Evolutionary conservation across 1,284 basidiomycete species (phyloP).

Genomic region (Cryptococcus depauperatus): DNA sequence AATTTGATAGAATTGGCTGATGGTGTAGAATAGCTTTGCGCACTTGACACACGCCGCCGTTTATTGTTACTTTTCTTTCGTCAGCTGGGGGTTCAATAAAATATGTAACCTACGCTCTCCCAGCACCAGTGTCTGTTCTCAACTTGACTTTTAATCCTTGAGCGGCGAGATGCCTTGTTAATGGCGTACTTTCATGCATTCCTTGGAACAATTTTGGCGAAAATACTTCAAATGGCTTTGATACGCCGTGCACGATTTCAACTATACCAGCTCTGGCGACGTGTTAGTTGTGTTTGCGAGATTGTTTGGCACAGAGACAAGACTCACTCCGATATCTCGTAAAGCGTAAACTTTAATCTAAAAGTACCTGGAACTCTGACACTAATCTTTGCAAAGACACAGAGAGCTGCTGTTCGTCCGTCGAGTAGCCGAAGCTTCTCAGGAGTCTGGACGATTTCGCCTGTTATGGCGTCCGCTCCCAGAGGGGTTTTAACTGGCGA

Average conservation of each 20-base stretch:
- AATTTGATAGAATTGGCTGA: too few relatives aligned
- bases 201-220: constrained; percentile 47
- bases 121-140: constrained; percentile 36
- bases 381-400: constrained; percentile 45
- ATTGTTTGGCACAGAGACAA: background rate
- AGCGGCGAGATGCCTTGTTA: constrained; percentile 44
- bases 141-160: constrained; percentile 47
- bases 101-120: constrained; percentile 37
- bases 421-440: constrained; percentile 40
- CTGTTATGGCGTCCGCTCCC: constrained; percentile 43
- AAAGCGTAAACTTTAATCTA: constrained; percentile 42
- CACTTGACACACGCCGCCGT: too few relatives aligned
- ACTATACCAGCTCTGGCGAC: constrained; percentile 23
- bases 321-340: constrained; percentile 40
- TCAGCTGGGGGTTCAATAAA: too few relatives aligned
- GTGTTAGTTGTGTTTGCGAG: background rate
- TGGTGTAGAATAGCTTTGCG: too few relatives aligned
- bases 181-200: constrained; percentile 43
- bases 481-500: constrained; percentile 36
- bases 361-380: constrained; percentile 44
- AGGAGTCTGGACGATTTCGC: constrained; percentile 43
- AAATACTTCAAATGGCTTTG: constrained; percentile 45
- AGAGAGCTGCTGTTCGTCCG: constrained; percentile 34
- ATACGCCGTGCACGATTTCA: constrained; percentile 34
- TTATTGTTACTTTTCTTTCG: too few relatives aligned